phyloP scores from a whole-genome alignment of 2,329 filamentous ascomycete species.

The Remersonia thermophila region DNA sequence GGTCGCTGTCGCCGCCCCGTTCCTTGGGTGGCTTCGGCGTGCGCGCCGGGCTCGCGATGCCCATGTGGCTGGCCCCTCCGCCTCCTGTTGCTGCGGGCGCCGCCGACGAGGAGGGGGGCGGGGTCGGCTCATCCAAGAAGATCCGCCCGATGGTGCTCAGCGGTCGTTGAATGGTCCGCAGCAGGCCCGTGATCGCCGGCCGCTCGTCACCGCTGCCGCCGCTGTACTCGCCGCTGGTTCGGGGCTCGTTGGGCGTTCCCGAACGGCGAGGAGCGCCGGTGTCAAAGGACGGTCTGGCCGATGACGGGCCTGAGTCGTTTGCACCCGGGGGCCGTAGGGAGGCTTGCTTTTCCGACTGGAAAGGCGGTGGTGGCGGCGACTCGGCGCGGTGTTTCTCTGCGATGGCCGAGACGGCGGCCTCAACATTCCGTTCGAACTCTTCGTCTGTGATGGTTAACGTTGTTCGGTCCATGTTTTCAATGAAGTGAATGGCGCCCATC shows the following conservation, averaged over 20 bases:
- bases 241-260: constrained; percentile 39
- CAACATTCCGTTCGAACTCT: constrained; percentile 93
- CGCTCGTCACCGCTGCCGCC: constrained; percentile 50
- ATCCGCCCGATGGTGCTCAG: constrained; percentile 88
- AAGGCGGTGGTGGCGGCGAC: constrained; percentile 33
- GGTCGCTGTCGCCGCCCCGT: constrained; percentile 21
- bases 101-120: constrained; percentile 18
- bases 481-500: constrained; percentile 92
- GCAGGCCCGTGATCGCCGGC: constrained; percentile 69
- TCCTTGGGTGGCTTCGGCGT: constrained; percentile 20
- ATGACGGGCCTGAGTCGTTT: constrained; percentile 39
- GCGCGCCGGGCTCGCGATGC: constrained; percentile 27
- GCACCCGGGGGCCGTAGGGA: constrained; percentile 15
- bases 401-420: constrained; percentile 88
- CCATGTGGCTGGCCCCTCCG: too few relatives aligned
- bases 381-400: constrained; percentile 67
- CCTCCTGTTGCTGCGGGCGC: constrained; percentile 18
- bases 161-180: constrained; percentile 83
- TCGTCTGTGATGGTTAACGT: constrained; percentile 86
- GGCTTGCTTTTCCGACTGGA: constrained; percentile 33
- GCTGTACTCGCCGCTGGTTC: constrained; percentile 32
- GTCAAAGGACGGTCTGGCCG: constrained; percentile 31
- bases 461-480: constrained; percentile 91
- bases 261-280: constrained; percentile 32
- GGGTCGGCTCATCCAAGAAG: constrained; percentile 59